These are phyloP conservation scores for Rutidosis leptorrhynchoides DNA, from an alignment of 129 eudicot genomes.

Conservation along the genomic window DNA sequence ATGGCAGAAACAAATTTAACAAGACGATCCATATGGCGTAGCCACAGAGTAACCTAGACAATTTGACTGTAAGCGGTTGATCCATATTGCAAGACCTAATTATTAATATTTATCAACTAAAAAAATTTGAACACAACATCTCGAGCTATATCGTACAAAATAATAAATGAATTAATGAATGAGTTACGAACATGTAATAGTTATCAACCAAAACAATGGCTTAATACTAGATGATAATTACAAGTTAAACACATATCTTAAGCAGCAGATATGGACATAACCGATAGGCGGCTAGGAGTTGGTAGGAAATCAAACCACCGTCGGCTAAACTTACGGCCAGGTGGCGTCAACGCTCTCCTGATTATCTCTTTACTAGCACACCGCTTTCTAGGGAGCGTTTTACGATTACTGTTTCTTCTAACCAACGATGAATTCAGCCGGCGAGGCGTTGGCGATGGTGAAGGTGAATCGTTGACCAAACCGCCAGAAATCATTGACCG, in stretches of 20 bases:
- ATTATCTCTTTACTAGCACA: conserved; percentile 55
- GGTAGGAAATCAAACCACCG: conserved; percentile 70
- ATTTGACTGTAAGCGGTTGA: no score
- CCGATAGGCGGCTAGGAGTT: conserved; percentile 67
- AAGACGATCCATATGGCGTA: no score
- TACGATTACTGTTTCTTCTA: conserved; percentile 22
- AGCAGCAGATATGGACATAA: conserved; percentile 47
- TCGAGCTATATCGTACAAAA: not conserved
- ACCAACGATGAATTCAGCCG: conserved; percentile 29
- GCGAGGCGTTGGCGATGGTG: conserved; percentile 23
- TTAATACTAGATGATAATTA: not conserved
- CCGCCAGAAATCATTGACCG: conserved; percentile 6
- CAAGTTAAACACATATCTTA: not conserved
- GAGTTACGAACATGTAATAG: no score
- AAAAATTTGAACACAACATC: no score
- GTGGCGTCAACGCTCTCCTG: conserved; percentile 64
- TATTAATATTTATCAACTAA: no score
- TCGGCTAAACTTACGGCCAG: conserved; percentile 33
- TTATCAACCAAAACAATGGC: not conserved
- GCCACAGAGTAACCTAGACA: no score
- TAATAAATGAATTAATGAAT: conserved; percentile 15
- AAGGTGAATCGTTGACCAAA: conserved; percentile 19
- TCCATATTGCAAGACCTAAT: no score
- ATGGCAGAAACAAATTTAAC: no score
- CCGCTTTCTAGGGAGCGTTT: conserved; percentile 32